Conservation (phyloP, 2,329 filamentous ascomycete genomes). For the Calonectria montana region DNA sequence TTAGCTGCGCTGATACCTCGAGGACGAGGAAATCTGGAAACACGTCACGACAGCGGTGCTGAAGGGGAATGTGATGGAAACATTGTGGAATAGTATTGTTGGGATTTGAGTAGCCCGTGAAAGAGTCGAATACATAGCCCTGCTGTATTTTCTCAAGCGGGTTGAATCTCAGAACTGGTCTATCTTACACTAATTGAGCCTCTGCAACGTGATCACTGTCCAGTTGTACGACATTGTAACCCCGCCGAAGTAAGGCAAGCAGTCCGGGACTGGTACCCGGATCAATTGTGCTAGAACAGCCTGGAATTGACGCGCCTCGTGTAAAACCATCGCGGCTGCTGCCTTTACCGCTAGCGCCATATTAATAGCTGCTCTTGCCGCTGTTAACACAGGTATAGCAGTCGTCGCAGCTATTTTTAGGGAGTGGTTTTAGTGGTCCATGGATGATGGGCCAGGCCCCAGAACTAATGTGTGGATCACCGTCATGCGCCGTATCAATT, state of each 20-base stretch:
- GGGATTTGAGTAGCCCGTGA: background rate
- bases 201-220: background rate
- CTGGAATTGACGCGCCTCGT: no score
- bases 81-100: background rate
- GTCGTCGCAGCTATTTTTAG: no score
- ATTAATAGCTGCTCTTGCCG: no score
- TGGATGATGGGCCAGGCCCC: no score
- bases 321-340: no score
- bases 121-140: background rate
- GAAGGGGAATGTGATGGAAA: background rate
- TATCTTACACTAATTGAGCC: background rate
- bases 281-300: background rate
- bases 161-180: background rate
- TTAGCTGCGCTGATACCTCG: background rate
- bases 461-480: no score
- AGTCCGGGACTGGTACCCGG: background rate
- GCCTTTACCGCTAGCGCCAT: no score
- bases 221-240: background rate
- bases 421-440: no score
- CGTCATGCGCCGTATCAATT: no score
- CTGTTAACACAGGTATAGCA: no score
- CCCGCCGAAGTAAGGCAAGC: background rate
- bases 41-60: background rate
- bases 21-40: background rate
- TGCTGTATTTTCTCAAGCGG: background rate